Conservation (phyloP, 352 stramenopile species). For the Thraustochytrium striatum region DNA sequence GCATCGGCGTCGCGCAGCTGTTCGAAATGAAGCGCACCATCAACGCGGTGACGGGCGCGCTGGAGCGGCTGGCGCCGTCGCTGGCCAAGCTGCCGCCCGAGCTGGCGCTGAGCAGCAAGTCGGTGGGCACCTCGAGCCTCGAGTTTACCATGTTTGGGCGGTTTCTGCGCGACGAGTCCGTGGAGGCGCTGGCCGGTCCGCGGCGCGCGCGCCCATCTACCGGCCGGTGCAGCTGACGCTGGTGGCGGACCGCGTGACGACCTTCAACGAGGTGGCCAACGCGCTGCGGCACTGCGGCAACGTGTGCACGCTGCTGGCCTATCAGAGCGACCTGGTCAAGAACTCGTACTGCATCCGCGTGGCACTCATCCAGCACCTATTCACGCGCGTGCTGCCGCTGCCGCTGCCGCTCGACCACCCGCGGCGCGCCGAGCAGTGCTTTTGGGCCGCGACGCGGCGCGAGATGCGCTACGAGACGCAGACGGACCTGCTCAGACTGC, state of each 20-base stretch:
- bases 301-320: constrained; percentile 74
- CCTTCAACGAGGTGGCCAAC: constrained; percentile 72
- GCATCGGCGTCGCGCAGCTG: constrained; percentile 39
- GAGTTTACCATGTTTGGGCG: constrained; percentile 69
- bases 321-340: constrained; percentile 77
- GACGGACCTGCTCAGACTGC: constrained; percentile 74
- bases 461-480: constrained; percentile 80
- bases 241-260: constrained; percentile 66
- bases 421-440: constrained; percentile 66
- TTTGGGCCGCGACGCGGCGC: constrained; percentile 64
- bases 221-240: constrained; percentile 75
- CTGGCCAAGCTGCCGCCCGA: background rate
- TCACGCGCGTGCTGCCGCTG: constrained; percentile 75
- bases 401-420: constrained; percentile 62
- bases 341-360: constrained; percentile 77
- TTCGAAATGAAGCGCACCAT: constrained; percentile 55
- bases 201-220: constrained; percentile 70
- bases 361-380: constrained; percentile 73
- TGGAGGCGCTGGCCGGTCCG: constrained; percentile 64
- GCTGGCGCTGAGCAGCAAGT: constrained; percentile 23
- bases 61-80: background rate
- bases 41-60: constrained; percentile 42
- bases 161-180: constrained; percentile 70
- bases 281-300: constrained; percentile 70
- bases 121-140: constrained; percentile 36